Evolutionary conservation across 208 protist species (phyloP), one percentile per base, ranked within the genome.

Genomic region (Trypanosoma avium): DNA sequence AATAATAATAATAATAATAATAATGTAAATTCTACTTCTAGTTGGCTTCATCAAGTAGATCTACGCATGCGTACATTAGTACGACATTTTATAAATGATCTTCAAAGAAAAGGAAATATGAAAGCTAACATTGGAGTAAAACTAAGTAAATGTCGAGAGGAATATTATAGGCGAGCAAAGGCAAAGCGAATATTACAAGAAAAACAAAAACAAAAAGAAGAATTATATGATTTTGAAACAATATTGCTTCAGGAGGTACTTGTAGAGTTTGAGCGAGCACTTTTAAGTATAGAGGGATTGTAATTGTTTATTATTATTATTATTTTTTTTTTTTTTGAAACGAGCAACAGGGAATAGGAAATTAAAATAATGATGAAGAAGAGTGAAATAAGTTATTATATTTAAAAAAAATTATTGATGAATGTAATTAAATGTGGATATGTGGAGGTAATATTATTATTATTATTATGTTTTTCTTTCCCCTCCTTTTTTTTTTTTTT

Each of bases 1-100:
- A 38, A 12, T 17, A 47, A 43, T 12, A 50, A 17, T 4, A 49
- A 43, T 3, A 55, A 47, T 19, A 19, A 17, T 38, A 30, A 1
- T n/a, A n/a, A n/a, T n/a, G n/a, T n/a, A n/a, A n/a, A n/a, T n/a
- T n/a, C n/a, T n/a, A n/a, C n/a, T n/a, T n/a, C n/a, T n/a, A 53
- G 24, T 52, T 55, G 19, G 40, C 55, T 75, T 35, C 71, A 77
- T 46, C 60, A 69, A 56, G 24, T 82, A 8, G 83, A 90, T 54
- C 68, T 84, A 26, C 79, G 77, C 40, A 63, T 90, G 57, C 79
- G 83, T 36, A 71, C 70, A 10, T 21, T 73, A 15, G 72, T 81
- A 5, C 59, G 75, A 38, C 46, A 61, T 7, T 77, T 81, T 50
- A 67, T 73, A 42, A 6, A 26, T 2, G 21, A 57, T 29, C 26